Conservation (phyloP, 2,329 filamentous ascomycete species). For the Pestalotiopsis sp. region DNA sequence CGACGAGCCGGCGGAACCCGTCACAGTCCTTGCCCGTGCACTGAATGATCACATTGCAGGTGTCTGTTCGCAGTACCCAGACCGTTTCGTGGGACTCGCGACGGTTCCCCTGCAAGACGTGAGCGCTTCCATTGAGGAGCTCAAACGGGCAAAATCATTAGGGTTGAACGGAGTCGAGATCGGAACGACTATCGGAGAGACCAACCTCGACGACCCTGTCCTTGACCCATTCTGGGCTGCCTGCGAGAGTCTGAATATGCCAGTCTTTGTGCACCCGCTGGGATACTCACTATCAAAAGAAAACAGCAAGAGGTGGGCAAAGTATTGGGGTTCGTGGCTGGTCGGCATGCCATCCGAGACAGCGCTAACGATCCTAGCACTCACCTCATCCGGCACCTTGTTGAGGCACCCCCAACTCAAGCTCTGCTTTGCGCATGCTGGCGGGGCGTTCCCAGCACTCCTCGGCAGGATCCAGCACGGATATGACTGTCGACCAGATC, state of each 20-base stretch:
- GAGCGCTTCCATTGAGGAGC: slow-evolving; percentile 27
- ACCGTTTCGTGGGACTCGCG: slow-evolving; percentile 33
- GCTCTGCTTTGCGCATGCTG: slow-evolving; percentile 36
- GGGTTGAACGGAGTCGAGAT: slow-evolving; percentile 35
- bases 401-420: slow-evolving; percentile 30
- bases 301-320: slow-evolving; percentile 31
- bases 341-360: slow-evolving; percentile 39
- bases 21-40: slow-evolving; percentile 27
- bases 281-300: slow-evolving; percentile 35
- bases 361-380: slow-evolving; percentile 32
- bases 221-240: slow-evolving; percentile 33
- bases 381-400: slow-evolving; percentile 32
- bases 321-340: slow-evolving; percentile 35
- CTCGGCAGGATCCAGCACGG: slow-evolving; percentile 37
- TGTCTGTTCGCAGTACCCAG: slow-evolving; percentile 24
- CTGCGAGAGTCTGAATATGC: slow-evolving; percentile 32
- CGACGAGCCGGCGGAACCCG: slow-evolving; percentile 30
- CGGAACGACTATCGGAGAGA: slow-evolving; percentile 31
- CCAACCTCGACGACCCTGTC: slow-evolving; percentile 30
- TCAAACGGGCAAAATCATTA: slow-evolving; percentile 24
- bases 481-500: slow-evolving; percentile 35
- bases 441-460: slow-evolving; percentile 35
- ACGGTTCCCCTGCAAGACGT: slow-evolving; percentile 36
- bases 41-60: slow-evolving; percentile 34
- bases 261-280: slow-evolving; percentile 36